A percentile compares a stretch with the other conserved stretches of the same genome.
Evolutionary conservation across 2,329 filamentous ascomycete genomes (phyloP).

Genomic region (Scedosporium boydii): DNA sequence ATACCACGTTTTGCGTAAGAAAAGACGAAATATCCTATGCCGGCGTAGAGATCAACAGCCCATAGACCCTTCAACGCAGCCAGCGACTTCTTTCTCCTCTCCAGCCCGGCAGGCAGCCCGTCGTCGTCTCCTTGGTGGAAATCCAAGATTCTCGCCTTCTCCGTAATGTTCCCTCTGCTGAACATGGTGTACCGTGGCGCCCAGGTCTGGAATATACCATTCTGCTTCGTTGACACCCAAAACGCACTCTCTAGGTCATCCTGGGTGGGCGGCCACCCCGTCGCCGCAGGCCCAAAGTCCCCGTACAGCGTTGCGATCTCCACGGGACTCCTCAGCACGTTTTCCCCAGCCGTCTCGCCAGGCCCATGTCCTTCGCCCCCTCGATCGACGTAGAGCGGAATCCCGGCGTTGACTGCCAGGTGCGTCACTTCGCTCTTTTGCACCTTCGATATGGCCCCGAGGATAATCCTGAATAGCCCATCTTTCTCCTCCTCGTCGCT

Average conservation of each 20-base stretch:
- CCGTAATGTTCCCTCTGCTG: slow-evolving; percentile 77
- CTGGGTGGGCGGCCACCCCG: slow-evolving; percentile 18
- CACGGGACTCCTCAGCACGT: slow-evolving; percentile 64
- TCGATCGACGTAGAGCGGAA: slow-evolving; percentile 34
- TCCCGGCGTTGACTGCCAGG: slow-evolving; percentile 52
- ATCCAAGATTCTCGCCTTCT: slow-evolving; percentile 67
- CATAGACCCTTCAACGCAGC: neutral
- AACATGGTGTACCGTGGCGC: slow-evolving; percentile 92
- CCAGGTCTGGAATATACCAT: slow-evolving; percentile 77
- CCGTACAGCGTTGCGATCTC: slow-evolving; percentile 63
- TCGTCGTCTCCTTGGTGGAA: slow-evolving; percentile 31
- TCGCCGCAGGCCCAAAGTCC: slow-evolving; percentile 54
- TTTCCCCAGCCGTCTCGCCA: slow-evolving; percentile 31
- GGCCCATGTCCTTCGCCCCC: neutral
- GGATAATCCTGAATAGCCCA: slow-evolving; percentile 38
- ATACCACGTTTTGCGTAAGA: slow-evolving; percentile 66
- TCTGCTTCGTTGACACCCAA: slow-evolving; percentile 73
- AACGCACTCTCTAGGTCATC: slow-evolving; percentile 57
- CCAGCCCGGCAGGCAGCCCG: neutral
- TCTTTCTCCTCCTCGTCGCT: slow-evolving; percentile 15
- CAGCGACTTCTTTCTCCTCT: neutral
- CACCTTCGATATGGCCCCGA: slow-evolving; percentile 33
- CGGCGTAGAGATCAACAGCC: slow-evolving; percentile 78
- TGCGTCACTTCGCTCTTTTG: slow-evolving; percentile 38
- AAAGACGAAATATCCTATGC: slow-evolving; percentile 91